Evolutionary conservation across 176 grass and related monocot species (phyloP), one percentile per base, ranked within the genome.

Genomic region (Urochloa ruziziensis): DNA sequence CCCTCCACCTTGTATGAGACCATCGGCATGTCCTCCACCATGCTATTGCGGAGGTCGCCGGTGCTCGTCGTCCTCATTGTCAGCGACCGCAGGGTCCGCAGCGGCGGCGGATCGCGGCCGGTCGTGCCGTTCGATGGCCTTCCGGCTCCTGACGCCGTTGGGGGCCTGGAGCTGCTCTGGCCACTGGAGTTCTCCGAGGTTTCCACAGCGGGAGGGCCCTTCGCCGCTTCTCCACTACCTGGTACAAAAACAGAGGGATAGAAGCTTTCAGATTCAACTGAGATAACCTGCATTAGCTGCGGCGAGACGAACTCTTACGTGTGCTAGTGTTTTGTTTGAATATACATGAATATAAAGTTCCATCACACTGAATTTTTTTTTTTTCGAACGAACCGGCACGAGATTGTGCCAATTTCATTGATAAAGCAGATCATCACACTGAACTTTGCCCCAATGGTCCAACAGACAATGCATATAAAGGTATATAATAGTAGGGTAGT

Each of bases 21-120:
- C 75, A 92, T 94, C 48, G 97, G 97, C 97, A 99, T 99, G 68
- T 94, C 90, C 65, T 96, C 97, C 88, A 92, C 84, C 97, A 99
- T 94, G 57, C 65, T 94, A 73, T 83, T 95, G 23, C 84, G 67
- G n/a, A 90, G 74, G 80, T 90, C 89, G 74, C 80, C 84, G 10
- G 89, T 87, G 89, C 84, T 90, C 25, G 74, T 19, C 60, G 84
- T 87, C 60, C 84, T 37, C 89, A 86, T 90, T 49, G 89, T 87
- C 80, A 90, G 84, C 14, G 84, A 87, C 68, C 84, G 30, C 51
- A 90, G 89, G 1, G 84, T 90, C 21, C 67, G 47, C 74, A 87
- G 35, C 10, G 73, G 74, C 29, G 79, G 57, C 12, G 65, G 64
- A 27, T 86, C 79, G 58, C 43, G 16, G 6, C 35, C 25, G 2